These are phyloP conservation scores for Neurospora pannonica DNA, from an alignment of 495 filamentous ascomycete species.

Conservation along the genomic window DNA sequence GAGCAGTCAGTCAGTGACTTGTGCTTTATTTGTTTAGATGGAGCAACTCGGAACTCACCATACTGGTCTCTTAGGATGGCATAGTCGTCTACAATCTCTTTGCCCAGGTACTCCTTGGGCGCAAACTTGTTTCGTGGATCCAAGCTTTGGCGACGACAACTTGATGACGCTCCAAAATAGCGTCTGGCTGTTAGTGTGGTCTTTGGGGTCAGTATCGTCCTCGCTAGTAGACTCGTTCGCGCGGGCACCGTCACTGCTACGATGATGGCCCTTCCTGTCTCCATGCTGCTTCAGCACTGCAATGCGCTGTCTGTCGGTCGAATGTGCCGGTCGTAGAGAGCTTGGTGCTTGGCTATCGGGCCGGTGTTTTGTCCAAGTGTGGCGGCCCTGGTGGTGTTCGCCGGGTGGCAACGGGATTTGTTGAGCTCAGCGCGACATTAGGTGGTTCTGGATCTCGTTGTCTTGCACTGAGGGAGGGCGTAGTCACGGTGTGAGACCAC, in stretches of 20 bases:
- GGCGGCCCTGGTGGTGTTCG: not conserved
- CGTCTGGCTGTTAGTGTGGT: not conserved
- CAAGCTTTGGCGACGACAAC: not conserved
- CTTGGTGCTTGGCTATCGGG: not conserved
- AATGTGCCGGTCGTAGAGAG: not conserved
- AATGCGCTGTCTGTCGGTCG: not conserved
- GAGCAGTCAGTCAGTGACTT: not conserved
- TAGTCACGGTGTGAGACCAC: not conserved
- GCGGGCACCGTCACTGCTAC: not conserved
- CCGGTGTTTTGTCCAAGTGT: not conserved
- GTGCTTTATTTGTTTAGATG: not conserved
- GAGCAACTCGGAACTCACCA: slow-evolving; percentile 32
- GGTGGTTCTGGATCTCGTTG: not conserved
- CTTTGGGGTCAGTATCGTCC: not conserved
- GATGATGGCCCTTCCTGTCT: not conserved
- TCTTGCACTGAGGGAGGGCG: not conserved
- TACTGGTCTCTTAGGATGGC: slow-evolving; percentile 62
- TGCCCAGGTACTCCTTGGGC: slow-evolving; percentile 54
- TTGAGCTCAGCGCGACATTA: not conserved
- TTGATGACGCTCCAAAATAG: not conserved
- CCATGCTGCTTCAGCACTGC: not conserved
- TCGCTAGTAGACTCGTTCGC: not conserved
- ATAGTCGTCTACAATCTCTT: slow-evolving; percentile 69
- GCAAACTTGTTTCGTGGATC: not conserved
- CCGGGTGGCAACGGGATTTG: not conserved